Evolutionary conservation across 1,139 yeast species (phyloP).

Genomic region (Hyphopichia burtonii): DNA sequence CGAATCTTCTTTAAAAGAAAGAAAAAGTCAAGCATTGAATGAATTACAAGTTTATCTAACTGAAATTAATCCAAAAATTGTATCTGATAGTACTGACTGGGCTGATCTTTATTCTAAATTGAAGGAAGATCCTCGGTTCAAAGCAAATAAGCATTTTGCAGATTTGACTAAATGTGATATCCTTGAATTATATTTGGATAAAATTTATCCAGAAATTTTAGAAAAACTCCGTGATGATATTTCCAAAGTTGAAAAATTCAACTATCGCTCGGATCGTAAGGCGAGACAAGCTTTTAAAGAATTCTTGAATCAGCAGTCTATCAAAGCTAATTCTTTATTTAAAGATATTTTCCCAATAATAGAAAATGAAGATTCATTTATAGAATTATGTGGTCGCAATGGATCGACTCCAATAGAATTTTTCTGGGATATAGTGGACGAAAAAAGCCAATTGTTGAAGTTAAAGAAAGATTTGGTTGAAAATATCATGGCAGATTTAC

Average conservation of each 20-base stretch:
- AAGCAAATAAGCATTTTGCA: conserved; percentile 58
- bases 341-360: conserved; percentile 50
- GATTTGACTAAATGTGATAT: conserved; percentile 59
- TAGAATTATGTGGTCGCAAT: conserved; percentile 66
- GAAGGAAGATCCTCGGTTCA: conserved; percentile 49
- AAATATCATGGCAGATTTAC: conserved; percentile 44
- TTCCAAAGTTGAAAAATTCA: conserved; percentile 32
- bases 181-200: conserved; percentile 50
- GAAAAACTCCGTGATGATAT: conserved; percentile 35
- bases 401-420: conserved; percentile 82
- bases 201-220: conserved; percentile 42
- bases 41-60: conserved; percentile 53
- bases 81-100: conserved; percentile 42
- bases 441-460: conserved; percentile 53
- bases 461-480: conserved; percentile 61
- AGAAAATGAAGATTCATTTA: conserved; percentile 58
- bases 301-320: conserved; percentile 42
- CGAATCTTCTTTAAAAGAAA: conserved; percentile 24
- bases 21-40: conserved; percentile 48
- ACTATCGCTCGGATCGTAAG: conserved; percentile 57
- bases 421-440: conserved; percentile 75
- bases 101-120: conserved; percentile 39
- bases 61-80: conserved; percentile 31
- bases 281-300: conserved; percentile 61
- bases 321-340: conserved; percentile 62